Evolutionary conservation across 768 basidiomycete species (phyloP).

Genomic region (Leccinum longicurvipes): DNA sequence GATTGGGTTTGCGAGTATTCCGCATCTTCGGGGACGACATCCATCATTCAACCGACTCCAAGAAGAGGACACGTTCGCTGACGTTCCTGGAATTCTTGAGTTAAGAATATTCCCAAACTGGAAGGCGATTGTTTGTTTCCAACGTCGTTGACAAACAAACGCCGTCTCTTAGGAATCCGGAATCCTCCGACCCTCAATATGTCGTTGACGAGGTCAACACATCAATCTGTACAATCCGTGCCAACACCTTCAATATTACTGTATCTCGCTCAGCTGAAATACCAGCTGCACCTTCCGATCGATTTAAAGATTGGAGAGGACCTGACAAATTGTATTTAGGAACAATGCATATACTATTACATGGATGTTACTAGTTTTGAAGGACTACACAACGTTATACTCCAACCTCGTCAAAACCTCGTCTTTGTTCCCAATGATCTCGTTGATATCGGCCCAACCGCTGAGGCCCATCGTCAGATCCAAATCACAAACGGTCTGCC

Average conservation of each 20-base stretch:
- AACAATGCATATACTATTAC: not conserved
- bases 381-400: constrained; percentile 18
- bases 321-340: not conserved
- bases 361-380: not conserved
- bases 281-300: too few relatives aligned
- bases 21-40: constrained; percentile 10
- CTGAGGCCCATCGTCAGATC: constrained; percentile 61
- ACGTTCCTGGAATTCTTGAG: not conserved
- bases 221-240: too few relatives aligned
- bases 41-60: constrained; percentile 10
- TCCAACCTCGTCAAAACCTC: constrained; percentile 23
- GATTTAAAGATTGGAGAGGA: too few relatives aligned
- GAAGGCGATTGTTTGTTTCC: constrained; percentile 18
- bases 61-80: not conserved
- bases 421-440: constrained; percentile 55
- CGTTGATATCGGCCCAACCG: constrained; percentile 55
- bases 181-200: too few relatives aligned
- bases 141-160: constrained; percentile 7
- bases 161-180: not conserved
- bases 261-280: too few relatives aligned
- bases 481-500: constrained; percentile 63
- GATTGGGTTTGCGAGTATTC: constrained; percentile 5
- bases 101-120: constrained; percentile 1
- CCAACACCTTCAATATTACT: too few relatives aligned
- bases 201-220: too few relatives aligned